Base-by-base conservation (phyloP, 1,284 basidiomycete species). In the Pyrrhoderma noxium region DNA sequence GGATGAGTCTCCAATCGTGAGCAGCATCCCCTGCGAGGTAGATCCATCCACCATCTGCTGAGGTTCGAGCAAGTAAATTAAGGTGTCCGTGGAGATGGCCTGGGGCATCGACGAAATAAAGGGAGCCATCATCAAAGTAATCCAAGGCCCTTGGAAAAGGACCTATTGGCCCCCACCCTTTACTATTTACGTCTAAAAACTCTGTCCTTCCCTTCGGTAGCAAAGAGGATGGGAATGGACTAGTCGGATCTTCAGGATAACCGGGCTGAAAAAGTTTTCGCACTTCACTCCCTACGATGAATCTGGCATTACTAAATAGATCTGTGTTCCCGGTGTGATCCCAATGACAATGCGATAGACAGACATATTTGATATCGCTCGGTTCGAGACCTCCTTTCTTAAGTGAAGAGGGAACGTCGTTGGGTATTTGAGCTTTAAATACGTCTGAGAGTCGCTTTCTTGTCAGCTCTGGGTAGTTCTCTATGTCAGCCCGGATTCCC, bases 11-110 rank as follows among this genome's bases (percentile, higher is more conserved):
- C 68, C 71, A 70, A 61, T 79, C 72, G 59, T 81, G 80, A 7
- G 72, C 76, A 46, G 72, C 73, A 60, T 81, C 79, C 0, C 72
- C 77, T 1, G 68, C 78, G 22, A 82, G 67, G 55, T 72, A 76
- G n/a, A 80, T 64, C 80, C 79, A 81, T 2, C 65, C 70, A 4
- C 78, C 78, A 43, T 77, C 70, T 8, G 67, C 39, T 3, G 76
- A 77, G 22, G 79, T 82, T 40, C 80, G 74, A 19, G 68, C 75
- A 16, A 82, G 70, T 19, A 75, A 58, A 52, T 74, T 76, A 51
- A 82, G 54, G 58, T 81, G 79, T 0, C 79, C 78, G 1, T 67
- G 61, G 23, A 76, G 64, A 60, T 80, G 77, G 0, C 79, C 79
- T 13, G 75, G 72, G 4, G 78, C 69, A 56, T 81, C 73, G 50